These are phyloP conservation scores for Scheffersomyces titani DNA, from an alignment of 1,139 yeast species.

Conservation along the genomic window DNA sequence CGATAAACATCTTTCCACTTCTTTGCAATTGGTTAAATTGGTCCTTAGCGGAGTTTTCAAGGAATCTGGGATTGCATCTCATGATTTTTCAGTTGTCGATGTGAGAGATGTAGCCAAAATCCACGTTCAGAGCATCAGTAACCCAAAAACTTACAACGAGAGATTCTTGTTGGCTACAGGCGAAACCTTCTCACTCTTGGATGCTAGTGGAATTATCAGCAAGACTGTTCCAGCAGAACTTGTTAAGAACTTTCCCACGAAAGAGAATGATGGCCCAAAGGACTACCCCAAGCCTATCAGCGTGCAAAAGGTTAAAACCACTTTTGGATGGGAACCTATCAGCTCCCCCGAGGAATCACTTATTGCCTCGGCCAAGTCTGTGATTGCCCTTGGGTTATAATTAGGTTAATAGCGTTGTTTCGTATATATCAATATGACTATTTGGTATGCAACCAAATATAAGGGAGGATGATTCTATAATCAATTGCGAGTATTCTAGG, in stretches of 20 bases:
- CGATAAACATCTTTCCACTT: background rate
- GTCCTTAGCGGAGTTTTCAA: background rate
- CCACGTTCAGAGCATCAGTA: background rate
- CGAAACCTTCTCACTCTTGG: background rate
- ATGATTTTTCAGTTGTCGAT: background rate
- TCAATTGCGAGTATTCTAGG: too few relatives aligned
- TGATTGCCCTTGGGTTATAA: background rate
- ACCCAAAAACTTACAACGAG: background rate
- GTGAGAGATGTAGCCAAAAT: background rate
- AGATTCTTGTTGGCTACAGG: background rate
- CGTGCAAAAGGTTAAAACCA: background rate
- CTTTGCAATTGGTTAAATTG: conserved; percentile 18
- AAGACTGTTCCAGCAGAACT: background rate
- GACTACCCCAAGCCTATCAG: background rate
- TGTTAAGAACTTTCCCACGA: background rate
- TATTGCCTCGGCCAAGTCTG: background rate
- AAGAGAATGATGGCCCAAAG: background rate
- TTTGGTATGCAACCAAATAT: too few relatives aligned
- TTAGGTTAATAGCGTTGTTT: background rate
- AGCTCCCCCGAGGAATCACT: background rate
- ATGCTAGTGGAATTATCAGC: background rate
- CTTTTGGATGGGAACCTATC: background rate
- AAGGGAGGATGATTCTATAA: too few relatives aligned
- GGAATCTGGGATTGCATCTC: background rate
- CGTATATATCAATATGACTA: too few relatives aligned